Evolutionary conservation across 108 stramenopile species (phyloP).

Genomic region (Discostella stelligeroides): DNA sequence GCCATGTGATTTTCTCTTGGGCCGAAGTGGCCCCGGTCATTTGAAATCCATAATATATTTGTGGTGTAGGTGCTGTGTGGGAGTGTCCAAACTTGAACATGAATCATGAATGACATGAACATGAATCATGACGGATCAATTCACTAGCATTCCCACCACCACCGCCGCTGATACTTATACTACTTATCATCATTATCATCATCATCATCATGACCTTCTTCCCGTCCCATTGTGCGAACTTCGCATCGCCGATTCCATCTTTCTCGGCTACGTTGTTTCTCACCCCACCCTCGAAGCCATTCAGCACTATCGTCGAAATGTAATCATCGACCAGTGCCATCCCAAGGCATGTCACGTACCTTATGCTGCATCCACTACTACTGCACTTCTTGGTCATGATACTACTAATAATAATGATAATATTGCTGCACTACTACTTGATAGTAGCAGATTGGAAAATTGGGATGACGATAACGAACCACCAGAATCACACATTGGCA

Average conservation of each 20-base stretch:
- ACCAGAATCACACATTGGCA: conserved; percentile 34
- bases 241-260: conserved; percentile 62
- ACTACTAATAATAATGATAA: background rate
- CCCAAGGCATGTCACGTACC: conserved; percentile 68
- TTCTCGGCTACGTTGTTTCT: conserved; percentile 57
- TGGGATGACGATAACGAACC: conserved; percentile 69
- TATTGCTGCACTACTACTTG: too few relatives aligned
- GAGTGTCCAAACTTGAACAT: too few relatives aligned
- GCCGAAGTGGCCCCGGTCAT: too few relatives aligned
- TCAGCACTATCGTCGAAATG: conserved; percentile 26
- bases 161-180: background rate
- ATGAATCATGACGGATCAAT: too few relatives aligned
- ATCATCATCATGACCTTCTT: background rate
- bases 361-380: conserved; percentile 29
- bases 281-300: conserved; percentile 30
- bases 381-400: conserved; percentile 5
- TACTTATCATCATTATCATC: background rate
- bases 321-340: conserved; percentile 32
- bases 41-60: too few relatives aligned
- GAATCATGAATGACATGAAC: too few relatives aligned
- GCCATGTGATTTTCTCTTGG: too few relatives aligned
- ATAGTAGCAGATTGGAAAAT: background rate
- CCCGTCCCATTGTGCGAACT: conserved; percentile 37
- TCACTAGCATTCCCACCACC: too few relatives aligned
- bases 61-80: too few relatives aligned